Base-by-base conservation (phyloP, 2,329 filamentous ascomycete genomes). In the Alternaria atra region DNA sequence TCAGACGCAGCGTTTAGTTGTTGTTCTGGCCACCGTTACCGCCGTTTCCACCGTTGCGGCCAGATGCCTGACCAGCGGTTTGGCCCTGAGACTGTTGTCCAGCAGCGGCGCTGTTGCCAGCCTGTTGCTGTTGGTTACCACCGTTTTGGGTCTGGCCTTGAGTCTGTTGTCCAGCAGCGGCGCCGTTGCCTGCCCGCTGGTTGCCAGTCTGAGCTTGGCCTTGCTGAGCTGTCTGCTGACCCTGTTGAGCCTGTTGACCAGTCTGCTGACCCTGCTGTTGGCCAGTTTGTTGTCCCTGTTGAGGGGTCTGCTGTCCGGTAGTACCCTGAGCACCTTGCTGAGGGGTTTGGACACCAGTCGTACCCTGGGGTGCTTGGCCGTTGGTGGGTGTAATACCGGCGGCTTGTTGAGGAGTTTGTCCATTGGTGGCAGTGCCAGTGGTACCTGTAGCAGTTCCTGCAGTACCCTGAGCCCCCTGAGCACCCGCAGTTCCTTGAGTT, bases 231-330 rank as follows among this genome's bases (percentile, higher is more conserved):
- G 43, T 20, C 27, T 43, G 52, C 29, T 54, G 50, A 8, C 43
- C 29, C 32, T 34, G 58, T 13, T 54, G 23, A 46, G 58, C 39
- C 15, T 60, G 59, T 29, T 52, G 54, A 10, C 43, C 43, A 5
- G 34, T 17, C 40, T 58, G 61, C 8, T 25, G 39, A 52, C 48
- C 44, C 17, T 40, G 52, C 42, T 65, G 60, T 27, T 43, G 29
- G 13, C 35, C 44, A 20, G 47, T 48, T 27, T 64, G 55, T 32
- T 64, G 57, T 5, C 48, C 58, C n/a, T 65, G 46, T 34, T 50
- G 64, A n/a, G 17, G 17, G 46, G 55, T 48, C 37, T 61, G 60
- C 30, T 55, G 56, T 23, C 50, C 43, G 12, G 53, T 30, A 34
- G 52, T 23, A n/a, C 44, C 53, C 25, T 56, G 54, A 35, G 27